Evolutionary conservation across 1,284 basidiomycete genomes (phyloP), one percentile per base, ranked within the genome.

Genomic region (Cerrena zonata): DNA sequence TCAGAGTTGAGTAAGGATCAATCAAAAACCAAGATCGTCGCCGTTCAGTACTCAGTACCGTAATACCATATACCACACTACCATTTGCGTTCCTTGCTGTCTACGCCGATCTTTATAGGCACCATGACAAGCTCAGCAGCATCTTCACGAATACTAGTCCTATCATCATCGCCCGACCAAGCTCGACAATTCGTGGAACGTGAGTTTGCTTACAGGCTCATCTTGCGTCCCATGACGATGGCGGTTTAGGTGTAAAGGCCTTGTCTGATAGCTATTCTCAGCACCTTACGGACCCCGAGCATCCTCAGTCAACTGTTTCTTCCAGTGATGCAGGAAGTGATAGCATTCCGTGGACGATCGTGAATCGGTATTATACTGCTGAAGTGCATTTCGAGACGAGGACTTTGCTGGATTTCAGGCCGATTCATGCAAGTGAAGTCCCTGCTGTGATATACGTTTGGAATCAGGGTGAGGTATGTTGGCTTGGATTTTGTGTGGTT

Each of bases 361-460:
- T 74, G 52, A 93, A 94, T 73, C 87, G 82, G 66, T 94, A 94
- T 68, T 94, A 93, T 69, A 79, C 82, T 11, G 91, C 91, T 3
- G 69, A 79, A 48, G 85, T 93, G 4, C 77, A 82, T 50, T 88
- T 93, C 60, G 71, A 78, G 54, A 58, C 58, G 7, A 56, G 61
- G 19, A 55, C 55, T 37, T 56, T 61, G 19, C 43, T 54, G 18
- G 57, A 61, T n/a, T 62, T 65, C 47, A 45, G 55, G n/a, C 56
- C 58, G 4, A 51, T 58, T 24, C 61, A 65, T 50, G 64, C 62
- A 4, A 66, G 77, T n/a, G 72, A 72, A 46, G 74, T 81, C 2
- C 86, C 87, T 22, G 89, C 88, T 13, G 65, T 89, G 24, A 71
- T 91, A 45, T 89, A 82, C 59, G 77, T 84, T 15, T 91, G 86